A percentile compares a stretch with the other conserved stretches of the same genome.
Evolutionary conservation across 306 rosid species (phyloP).

Genomic region (Cicer pinnatifidum): DNA sequence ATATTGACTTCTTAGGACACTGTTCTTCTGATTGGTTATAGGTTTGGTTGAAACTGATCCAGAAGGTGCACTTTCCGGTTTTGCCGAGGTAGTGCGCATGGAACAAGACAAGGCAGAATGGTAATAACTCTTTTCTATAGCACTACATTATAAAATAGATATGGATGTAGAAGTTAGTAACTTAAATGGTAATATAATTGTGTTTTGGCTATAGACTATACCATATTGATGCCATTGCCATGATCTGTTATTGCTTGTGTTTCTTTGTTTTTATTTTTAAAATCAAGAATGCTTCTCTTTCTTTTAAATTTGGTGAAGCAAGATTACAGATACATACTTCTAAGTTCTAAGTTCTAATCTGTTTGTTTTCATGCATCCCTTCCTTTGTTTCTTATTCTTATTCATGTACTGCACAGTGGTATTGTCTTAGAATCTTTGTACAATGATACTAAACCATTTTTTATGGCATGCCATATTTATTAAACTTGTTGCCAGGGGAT

Average conservation of each 20-base stretch:
- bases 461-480: slow-evolving; percentile 30
- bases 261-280: neutral
- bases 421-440: slow-evolving; percentile 31
- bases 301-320: slow-evolving; percentile 34
- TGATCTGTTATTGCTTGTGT: slow-evolving; percentile 4
- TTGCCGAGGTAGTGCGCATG: slow-evolving; percentile 85
- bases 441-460: slow-evolving; percentile 17
- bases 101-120: slow-evolving; percentile 96
- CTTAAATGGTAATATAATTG: neutral
- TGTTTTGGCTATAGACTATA: slow-evolving; percentile 17
- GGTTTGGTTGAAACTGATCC: slow-evolving; percentile 94
- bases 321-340: slow-evolving; percentile 16
- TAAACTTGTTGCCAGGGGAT: slow-evolving; percentile 68
- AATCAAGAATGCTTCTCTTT: slow-evolving; percentile 1
- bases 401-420: slow-evolving; percentile 4
- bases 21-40: slow-evolving; percentile 42
- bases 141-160: slow-evolving; percentile 19
- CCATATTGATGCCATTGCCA: slow-evolving; percentile 26
- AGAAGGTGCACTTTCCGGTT: slow-evolving; percentile 90
- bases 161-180: slow-evolving; percentile 13
- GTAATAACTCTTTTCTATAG: slow-evolving; percentile 51
- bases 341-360: slow-evolving; percentile 21
- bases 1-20: slow-evolving; percentile 3
- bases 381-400: slow-evolving; percentile 15
- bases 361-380: slow-evolving; percentile 18